A percentile compares a stretch with the other conserved stretches of the same genome.
phyloP scores from a whole-genome alignment of 2,329 filamentous ascomycete genomes.

The Stagonosporopsis chrysanthemi region DNA sequence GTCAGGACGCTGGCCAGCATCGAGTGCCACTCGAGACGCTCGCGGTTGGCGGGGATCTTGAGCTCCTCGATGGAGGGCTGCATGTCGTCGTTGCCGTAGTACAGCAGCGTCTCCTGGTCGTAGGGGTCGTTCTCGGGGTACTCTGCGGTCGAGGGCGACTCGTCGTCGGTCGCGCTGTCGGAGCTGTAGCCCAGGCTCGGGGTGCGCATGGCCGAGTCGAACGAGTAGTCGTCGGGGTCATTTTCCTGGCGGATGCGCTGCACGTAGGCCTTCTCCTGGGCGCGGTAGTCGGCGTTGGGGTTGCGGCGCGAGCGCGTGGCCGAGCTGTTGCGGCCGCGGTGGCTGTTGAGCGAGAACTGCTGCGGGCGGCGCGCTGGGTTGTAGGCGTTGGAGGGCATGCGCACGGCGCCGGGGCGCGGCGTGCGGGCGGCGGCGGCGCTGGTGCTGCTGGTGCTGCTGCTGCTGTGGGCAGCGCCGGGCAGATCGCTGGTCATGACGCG shows the following conservation, averaged over 20 bases:
- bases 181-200: slow-evolving; percentile 71
- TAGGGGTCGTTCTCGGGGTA: slow-evolving; percentile 84
- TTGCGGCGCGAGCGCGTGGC: slow-evolving; percentile 64
- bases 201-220: slow-evolving; percentile 71
- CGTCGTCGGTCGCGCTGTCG: slow-evolving; percentile 88
- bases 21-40: slow-evolving; percentile 95
- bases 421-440: slow-evolving; percentile 25
- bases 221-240: slow-evolving; percentile 69
- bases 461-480: slow-evolving; percentile 31
- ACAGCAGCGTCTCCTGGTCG: slow-evolving; percentile 91
- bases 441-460: slow-evolving; percentile 10
- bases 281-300: slow-evolving; percentile 76
- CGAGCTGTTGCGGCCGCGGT: slow-evolving; percentile 65
- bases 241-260: slow-evolving; percentile 87
- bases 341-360: slow-evolving; percentile 56
- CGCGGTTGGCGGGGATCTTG: slow-evolving; percentile 84
- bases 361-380: slow-evolving; percentile 57
- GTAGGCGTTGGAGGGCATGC: slow-evolving; percentile 60
- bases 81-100: slow-evolving; percentile 88
- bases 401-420: slow-evolving; percentile 52
- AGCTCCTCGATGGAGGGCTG: slow-evolving; percentile 90
- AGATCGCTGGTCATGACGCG: slow-evolving; percentile 39
- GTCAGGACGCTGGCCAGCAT: slow-evolving; percentile 97
- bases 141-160: slow-evolving; percentile 84
- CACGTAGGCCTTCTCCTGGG: slow-evolving; percentile 94